Conservation (phyloP, 2,329 filamentous ascomycete species). For the Leptodontidium sp. region DNA sequence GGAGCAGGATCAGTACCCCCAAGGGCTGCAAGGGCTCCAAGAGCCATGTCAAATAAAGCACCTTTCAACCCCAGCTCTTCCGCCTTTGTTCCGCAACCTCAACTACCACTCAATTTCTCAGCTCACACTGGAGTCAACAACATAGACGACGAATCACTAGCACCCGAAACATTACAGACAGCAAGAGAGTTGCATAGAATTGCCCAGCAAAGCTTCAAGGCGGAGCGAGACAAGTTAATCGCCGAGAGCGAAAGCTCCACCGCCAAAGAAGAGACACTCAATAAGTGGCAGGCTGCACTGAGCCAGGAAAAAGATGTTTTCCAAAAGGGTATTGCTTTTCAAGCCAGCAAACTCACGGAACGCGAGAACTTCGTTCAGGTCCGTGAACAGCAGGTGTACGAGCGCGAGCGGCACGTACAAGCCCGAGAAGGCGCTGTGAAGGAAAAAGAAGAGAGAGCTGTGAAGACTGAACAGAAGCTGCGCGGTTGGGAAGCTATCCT, state of each 20-base stretch:
- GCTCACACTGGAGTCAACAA: background rate
- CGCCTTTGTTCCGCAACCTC: background rate
- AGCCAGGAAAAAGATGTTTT: background rate
- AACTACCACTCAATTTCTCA: background rate
- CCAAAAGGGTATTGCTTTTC: background rate
- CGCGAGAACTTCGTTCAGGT: background rate
- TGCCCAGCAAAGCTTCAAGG: background rate
- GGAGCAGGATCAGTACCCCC: background rate
- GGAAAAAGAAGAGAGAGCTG: background rate
- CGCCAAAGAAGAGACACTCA: background rate
- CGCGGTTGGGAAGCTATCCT: background rate
- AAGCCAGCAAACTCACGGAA: background rate
- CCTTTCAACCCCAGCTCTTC: background rate
- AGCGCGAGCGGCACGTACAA: background rate
- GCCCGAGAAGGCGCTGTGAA: background rate
- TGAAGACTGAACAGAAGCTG: background rate
- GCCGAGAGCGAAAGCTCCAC: background rate
- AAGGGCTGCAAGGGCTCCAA: background rate
- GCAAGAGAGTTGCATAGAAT: background rate
- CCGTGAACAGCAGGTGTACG: background rate
- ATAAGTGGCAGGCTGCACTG: background rate
- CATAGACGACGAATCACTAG: background rate
- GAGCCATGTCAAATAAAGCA: background rate
- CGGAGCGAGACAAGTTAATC: background rate
- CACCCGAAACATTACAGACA: slow-evolving; percentile 3